These are phyloP conservation scores for Aspergillus ellipticus DNA, from an alignment of 495 filamentous ascomycete species.

Conservation along the genomic window DNA sequence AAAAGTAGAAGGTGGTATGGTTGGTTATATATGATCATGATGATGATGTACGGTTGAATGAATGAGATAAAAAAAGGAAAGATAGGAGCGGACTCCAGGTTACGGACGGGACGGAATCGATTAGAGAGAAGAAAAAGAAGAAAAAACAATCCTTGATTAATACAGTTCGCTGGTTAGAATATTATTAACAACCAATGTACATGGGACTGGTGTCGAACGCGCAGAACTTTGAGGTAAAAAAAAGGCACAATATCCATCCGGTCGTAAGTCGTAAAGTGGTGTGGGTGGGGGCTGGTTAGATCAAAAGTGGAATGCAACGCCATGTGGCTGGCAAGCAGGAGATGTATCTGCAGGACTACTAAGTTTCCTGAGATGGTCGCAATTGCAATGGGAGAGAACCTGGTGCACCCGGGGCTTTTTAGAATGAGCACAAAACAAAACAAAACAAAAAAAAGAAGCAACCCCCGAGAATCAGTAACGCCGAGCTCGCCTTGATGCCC, in stretches of 20 bases:
- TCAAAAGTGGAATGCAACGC: not conserved
- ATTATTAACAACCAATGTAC: slow-evolving; percentile 29
- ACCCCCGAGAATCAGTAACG: slow-evolving; percentile 10
- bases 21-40: slow-evolving; percentile 2
- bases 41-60: not conserved
- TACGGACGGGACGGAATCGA: too few relatives aligned
- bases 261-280: slow-evolving; percentile 11
- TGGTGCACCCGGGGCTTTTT: slow-evolving; percentile 9
- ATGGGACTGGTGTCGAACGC: slow-evolving; percentile 17
- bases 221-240: slow-evolving; percentile 18
- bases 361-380: not conserved
- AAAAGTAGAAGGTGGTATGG: slow-evolving; percentile 2
- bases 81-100: not conserved
- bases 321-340: not conserved
- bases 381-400: not conserved
- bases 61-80: slow-evolving; percentile 1
- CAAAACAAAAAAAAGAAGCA: slow-evolving; percentile 1
- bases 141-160: slow-evolving; percentile 21
- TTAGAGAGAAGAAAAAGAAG: too few relatives aligned
- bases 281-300: too few relatives aligned
- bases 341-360: not conserved
- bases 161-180: slow-evolving; percentile 32
- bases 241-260: slow-evolving; percentile 14
- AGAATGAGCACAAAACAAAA: slow-evolving; percentile 1
- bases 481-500: slow-evolving; percentile 19